Evolutionary conservation across 495 filamentous ascomycete genomes (phyloP).

Genomic region (Cairneyella variabilis): DNA sequence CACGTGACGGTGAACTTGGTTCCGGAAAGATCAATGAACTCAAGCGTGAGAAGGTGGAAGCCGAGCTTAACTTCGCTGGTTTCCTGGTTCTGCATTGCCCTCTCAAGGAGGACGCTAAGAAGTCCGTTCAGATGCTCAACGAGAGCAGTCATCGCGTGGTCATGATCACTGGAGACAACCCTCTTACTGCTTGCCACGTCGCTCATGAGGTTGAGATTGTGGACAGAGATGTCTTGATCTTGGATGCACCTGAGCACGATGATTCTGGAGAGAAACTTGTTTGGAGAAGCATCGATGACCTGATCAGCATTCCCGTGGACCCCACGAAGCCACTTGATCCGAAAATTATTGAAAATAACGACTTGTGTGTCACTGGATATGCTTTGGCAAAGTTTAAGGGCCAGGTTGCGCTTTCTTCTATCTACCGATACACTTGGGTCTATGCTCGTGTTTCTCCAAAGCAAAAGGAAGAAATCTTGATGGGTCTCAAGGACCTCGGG

Average conservation of each 20-base stretch:
- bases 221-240: slow-evolving; percentile 88
- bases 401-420: slow-evolving; percentile 62
- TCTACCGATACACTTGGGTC: slow-evolving; percentile 91
- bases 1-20: slow-evolving; percentile 73
- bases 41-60: slow-evolving; percentile 88
- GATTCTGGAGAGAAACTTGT: slow-evolving; percentile 76
- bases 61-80: slow-evolving; percentile 80
- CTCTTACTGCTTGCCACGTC: slow-evolving; percentile 93
- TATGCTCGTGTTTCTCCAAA: slow-evolving; percentile 97
- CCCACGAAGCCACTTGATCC: slow-evolving; percentile 75
- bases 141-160: slow-evolving; percentile 97
- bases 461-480: slow-evolving; percentile 97
- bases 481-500: slow-evolving; percentile 90
- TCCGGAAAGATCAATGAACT: slow-evolving; percentile 85
- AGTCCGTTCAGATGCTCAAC: slow-evolving; percentile 93
- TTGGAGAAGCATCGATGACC: slow-evolving; percentile 95
- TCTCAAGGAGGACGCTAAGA: slow-evolving; percentile 93
- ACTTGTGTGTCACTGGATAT: slow-evolving; percentile 95
- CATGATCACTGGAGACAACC: slow-evolving; percentile 99
- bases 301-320: slow-evolving; percentile 80
- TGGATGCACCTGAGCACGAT: slow-evolving; percentile 92
- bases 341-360: slow-evolving; percentile 79
- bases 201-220: slow-evolving; percentile 96
- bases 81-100: slow-evolving; percentile 95
- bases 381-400: slow-evolving; percentile 86